phyloP scores from a whole-genome alignment of 2,329 filamentous ascomycete genomes.

The Cercospora sp. region DNA sequence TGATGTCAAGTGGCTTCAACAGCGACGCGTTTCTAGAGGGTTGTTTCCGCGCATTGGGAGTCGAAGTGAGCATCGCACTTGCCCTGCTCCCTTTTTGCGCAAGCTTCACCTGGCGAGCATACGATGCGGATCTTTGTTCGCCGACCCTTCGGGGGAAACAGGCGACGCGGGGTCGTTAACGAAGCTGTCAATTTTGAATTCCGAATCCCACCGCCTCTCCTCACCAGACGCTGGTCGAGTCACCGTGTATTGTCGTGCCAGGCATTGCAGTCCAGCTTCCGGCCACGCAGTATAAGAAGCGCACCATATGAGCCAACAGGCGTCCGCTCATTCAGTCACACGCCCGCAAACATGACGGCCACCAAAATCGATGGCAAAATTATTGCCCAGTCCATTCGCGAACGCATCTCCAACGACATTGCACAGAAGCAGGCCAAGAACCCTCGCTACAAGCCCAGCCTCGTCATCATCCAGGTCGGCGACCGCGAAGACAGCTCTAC shows the following conservation, averaged over 20 bases:
- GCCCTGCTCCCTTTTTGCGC: neutral
- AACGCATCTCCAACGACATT: constrained; percentile 78
- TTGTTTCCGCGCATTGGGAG: constrained; percentile 8
- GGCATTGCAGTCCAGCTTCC: neutral
- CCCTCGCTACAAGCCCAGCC: constrained; percentile 80
- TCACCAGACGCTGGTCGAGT: neutral
- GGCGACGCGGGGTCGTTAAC: constrained; percentile 6
- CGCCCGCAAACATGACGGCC: constrained; percentile 71
- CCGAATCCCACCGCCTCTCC: constrained; percentile 11
- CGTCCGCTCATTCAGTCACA: constrained; percentile 51
- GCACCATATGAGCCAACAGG: constrained; percentile 10
- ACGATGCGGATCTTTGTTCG: constrained; percentile 10
- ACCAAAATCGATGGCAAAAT: constrained; percentile 93
- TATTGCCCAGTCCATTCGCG: constrained; percentile 88
- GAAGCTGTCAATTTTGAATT: constrained; percentile 7
- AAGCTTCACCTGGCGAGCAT: neutral
- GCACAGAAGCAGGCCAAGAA: constrained; percentile 77
- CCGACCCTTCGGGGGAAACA: constrained; percentile 14
- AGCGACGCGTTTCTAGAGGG: neutral
- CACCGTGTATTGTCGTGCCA: neutral
- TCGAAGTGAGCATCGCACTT: neutral
- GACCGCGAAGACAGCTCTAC: constrained; percentile 86
- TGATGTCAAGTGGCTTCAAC: neutral
- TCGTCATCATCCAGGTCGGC: constrained; percentile 97
- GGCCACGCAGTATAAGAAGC: neutral